Conservation (phyloP, 2,329 filamentous ascomycete genomes). For the Zymoseptoria tritici region DNA sequence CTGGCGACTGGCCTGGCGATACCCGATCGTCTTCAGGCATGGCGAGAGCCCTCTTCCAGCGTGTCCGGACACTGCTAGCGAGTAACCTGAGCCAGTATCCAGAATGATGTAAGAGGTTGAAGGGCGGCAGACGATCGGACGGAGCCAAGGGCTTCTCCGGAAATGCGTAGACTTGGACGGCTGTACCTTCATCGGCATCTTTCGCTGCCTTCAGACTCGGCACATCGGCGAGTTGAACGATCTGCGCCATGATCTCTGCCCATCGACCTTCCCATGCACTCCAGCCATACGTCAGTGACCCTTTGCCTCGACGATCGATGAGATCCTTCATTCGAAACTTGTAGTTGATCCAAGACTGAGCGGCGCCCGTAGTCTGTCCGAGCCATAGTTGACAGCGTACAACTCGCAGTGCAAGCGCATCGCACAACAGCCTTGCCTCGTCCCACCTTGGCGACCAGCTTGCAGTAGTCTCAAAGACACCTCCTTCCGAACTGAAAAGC, state of each 20-base stretch:
- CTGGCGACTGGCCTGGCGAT: slow-evolving; percentile 48
- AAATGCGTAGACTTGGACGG: slow-evolving; percentile 34
- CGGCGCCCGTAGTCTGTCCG: slow-evolving; percentile 69
- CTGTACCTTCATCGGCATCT: slow-evolving; percentile 8
- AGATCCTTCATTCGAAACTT: slow-evolving; percentile 66
- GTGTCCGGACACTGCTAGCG: slow-evolving; percentile 43
- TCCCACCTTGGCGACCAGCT: slow-evolving; percentile 89
- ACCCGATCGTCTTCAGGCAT: slow-evolving; percentile 54
- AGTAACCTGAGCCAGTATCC: slow-evolving; percentile 55
- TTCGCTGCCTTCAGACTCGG: slow-evolving; percentile 33
- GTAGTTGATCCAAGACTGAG: slow-evolving; percentile 73
- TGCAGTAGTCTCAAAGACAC: slow-evolving; percentile 75
- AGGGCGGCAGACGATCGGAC: slow-evolving; percentile 47
- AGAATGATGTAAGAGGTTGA: slow-evolving; percentile 54
- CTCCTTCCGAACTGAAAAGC: slow-evolving; percentile 64
- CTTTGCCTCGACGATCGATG: slow-evolving; percentile 74
- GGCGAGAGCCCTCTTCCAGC: slow-evolving; percentile 45
- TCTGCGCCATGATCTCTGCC: slow-evolving; percentile 54
- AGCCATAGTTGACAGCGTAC: slow-evolving; percentile 78
- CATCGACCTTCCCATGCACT: slow-evolving; percentile 82
- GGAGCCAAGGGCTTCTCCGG: slow-evolving; percentile 46
- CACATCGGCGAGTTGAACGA: slow-evolving; percentile 48
- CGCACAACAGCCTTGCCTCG: slow-evolving; percentile 80
- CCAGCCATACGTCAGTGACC: slow-evolving; percentile 86
- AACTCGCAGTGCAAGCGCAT: slow-evolving; percentile 71